Evolutionary conservation across 768 basidiomycete species (phyloP).

Genomic region (Solioccasus polychromus): DNA sequence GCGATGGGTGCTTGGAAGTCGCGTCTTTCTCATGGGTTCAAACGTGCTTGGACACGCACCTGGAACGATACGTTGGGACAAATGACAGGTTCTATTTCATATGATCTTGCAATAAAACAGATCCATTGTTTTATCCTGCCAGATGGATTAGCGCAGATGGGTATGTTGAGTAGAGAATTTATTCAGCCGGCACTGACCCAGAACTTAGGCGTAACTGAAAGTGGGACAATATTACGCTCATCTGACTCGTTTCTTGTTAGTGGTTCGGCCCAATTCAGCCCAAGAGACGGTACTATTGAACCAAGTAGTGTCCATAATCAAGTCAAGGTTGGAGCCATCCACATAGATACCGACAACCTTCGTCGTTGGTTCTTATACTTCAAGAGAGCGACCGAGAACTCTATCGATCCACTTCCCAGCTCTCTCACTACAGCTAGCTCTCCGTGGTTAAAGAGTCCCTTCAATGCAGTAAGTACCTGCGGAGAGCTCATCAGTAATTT

Average conservation of each 20-base stretch:
- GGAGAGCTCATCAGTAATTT: neutral
- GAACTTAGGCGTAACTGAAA: slow-evolving; percentile 21
- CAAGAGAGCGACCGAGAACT: slow-evolving; percentile 3
- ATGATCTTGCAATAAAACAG: slow-evolving; percentile 48
- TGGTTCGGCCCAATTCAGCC: slow-evolving; percentile 56
- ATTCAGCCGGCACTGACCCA: slow-evolving; percentile 1
- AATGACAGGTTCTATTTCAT: slow-evolving; percentile 53
- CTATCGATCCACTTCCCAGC: neutral
- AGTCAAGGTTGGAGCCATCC: slow-evolving; percentile 45
- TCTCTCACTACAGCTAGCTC: slow-evolving; percentile 11
- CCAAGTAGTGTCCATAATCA: slow-evolving; percentile 48
- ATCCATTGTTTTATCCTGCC: slow-evolving; percentile 42
- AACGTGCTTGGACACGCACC: slow-evolving; percentile 64
- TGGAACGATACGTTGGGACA: slow-evolving; percentile 69
- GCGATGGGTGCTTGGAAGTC: slow-evolving; percentile 62
- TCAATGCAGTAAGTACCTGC: slow-evolving; percentile 19
- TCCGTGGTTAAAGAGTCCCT: slow-evolving; percentile 30
- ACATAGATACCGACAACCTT: slow-evolving; percentile 44
- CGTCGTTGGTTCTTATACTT: slow-evolving; percentile 14
- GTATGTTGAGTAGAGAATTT: slow-evolving; percentile 23
- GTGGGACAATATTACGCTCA: slow-evolving; percentile 41
- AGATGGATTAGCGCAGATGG: slow-evolving; percentile 16
- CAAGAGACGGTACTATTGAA: slow-evolving; percentile 52
- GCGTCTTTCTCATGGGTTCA: slow-evolving; percentile 56
- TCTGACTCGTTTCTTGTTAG: slow-evolving; percentile 44